phyloP scores from a whole-genome alignment of 139 green algal genomes.

The Edaphochlamys debaryana region DNA sequence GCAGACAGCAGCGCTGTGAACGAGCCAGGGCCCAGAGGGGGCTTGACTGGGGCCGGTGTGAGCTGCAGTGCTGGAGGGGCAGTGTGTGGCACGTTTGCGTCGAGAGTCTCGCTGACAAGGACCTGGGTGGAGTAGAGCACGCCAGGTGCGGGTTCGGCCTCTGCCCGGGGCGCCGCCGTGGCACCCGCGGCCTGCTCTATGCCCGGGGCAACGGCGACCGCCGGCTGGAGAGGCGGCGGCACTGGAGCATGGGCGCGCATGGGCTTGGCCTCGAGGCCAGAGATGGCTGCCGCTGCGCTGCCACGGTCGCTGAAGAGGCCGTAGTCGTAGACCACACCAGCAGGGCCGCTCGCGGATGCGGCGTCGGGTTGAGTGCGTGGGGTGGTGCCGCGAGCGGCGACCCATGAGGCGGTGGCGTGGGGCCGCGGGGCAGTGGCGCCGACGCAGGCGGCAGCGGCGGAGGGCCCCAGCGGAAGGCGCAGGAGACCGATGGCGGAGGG shows the following conservation, averaged over 20 bases:
- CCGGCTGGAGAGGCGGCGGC: no score
- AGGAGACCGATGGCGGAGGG: slow-evolving; percentile 38
- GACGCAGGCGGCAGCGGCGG: slow-evolving; percentile 75
- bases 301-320: not conserved
- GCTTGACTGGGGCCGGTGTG: no score
- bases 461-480: slow-evolving; percentile 4
- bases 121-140: slow-evolving; percentile 26
- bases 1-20: no score
- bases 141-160: not conserved
- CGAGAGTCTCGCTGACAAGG: not conserved
- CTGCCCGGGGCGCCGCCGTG: not conserved
- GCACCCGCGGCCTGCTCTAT: not conserved
- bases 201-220: no score
- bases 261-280: slow-evolving; percentile 26
- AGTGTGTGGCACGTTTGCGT: no score
- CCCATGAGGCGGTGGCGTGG: slow-evolving; percentile 62
- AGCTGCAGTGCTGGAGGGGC: no score
- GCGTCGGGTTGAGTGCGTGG: no score
- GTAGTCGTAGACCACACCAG: slow-evolving; percentile 28
- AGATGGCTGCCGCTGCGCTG: not conserved
- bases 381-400: not conserved
- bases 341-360: not conserved
- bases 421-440: slow-evolving; percentile 49
- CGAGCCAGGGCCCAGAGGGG: no score
- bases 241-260: not conserved